Conservation (phyloP, 768 basidiomycete genomes). For the Leccinellum rugosiceps region DNA sequence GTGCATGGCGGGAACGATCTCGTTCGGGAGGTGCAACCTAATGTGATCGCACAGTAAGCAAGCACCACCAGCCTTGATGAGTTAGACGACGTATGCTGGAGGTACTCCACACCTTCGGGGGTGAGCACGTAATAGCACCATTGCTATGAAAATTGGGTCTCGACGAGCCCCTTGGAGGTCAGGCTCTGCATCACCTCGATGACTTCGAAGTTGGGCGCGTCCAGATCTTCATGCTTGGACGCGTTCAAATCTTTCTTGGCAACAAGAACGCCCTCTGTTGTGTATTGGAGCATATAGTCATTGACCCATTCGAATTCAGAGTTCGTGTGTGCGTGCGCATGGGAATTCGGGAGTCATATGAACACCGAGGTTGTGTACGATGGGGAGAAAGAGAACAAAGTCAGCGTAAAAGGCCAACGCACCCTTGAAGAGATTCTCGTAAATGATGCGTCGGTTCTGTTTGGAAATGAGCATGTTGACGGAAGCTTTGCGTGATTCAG, state of each 20-base stretch:
- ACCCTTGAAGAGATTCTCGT: slow-evolving; percentile 99
- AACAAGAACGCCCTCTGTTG: slow-evolving; percentile 91
- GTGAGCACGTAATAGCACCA: slow-evolving; percentile 98
- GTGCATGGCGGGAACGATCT: slow-evolving; percentile 97
- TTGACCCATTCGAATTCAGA: no score
- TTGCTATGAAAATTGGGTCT: slow-evolving; percentile 99
- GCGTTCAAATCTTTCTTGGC: slow-evolving; percentile 99
- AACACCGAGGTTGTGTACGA: no score
- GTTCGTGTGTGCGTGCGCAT: no score
- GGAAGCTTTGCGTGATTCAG: slow-evolving; percentile 10
- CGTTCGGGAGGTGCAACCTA: slow-evolving; percentile 89
- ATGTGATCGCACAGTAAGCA: not conserved
- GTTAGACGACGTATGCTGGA: slow-evolving; percentile 59
- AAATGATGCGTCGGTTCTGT: slow-evolving; percentile 91
- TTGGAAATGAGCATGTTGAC: slow-evolving; percentile 94
- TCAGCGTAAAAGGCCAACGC: slow-evolving; percentile 20
- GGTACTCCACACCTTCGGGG: slow-evolving; percentile 94
- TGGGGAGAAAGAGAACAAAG: no score
- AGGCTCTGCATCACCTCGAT: slow-evolving; percentile 71
- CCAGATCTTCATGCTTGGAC: slow-evolving; percentile 90
- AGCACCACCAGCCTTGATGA: not conserved
- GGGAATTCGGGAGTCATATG: no score
- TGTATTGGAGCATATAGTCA: not conserved
- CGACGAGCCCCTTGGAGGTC: slow-evolving; percentile 80
- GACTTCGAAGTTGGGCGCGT: slow-evolving; percentile 66